A percentile compares a stretch with the other conserved stretches of the same genome.
phyloP scores from a whole-genome alignment of 1,139 yeast species.

The Yamadazyma conglobata region DNA sequence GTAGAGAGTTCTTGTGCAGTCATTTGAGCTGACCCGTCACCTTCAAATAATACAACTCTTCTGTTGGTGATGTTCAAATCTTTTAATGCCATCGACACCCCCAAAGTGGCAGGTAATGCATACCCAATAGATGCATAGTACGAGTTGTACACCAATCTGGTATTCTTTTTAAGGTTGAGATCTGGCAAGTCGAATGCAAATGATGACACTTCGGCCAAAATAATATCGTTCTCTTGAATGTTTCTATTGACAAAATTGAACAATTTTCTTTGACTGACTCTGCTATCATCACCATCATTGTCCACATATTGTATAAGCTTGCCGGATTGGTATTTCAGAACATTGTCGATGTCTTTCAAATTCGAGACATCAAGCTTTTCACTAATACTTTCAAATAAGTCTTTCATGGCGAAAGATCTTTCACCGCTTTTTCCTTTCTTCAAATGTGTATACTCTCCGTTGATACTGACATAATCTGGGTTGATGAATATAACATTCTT shows the following conservation, averaged over 20 bases:
- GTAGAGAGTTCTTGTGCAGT: constrained; percentile 79
- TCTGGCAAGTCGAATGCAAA: constrained; percentile 71
- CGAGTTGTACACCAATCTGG: constrained; percentile 56
- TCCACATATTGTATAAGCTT: constrained; percentile 6
- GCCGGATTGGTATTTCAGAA: constrained; percentile 9
- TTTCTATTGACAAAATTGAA: constrained; percentile 30
- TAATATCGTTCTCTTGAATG: constrained; percentile 57
- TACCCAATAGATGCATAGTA: constrained; percentile 84
- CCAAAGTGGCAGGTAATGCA: constrained; percentile 81
- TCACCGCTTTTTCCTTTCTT: constrained; percentile 19
- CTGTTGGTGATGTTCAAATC: constrained; percentile 45
- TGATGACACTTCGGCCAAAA: constrained; percentile 77
- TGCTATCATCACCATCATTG: constrained; percentile 13
- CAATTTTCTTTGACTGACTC: constrained; percentile 26
- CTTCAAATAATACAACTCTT: constrained; percentile 69
- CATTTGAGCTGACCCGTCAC: constrained; percentile 93
- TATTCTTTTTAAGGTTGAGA: constrained; percentile 50
- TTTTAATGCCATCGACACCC: constrained; percentile 66
- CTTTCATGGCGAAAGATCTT: constrained; percentile 21
- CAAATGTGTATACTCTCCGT: constrained; percentile 20
- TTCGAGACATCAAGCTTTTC: constrained; percentile 12
- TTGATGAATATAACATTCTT: constrained; percentile 26
- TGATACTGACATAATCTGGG: constrained; percentile 33
- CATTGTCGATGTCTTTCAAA: constrained; percentile 14
- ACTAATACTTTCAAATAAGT: constrained; percentile 17